phyloP scores from a whole-genome alignment of 306 rosid species.

The Hylodesmum podocarpum region DNA sequence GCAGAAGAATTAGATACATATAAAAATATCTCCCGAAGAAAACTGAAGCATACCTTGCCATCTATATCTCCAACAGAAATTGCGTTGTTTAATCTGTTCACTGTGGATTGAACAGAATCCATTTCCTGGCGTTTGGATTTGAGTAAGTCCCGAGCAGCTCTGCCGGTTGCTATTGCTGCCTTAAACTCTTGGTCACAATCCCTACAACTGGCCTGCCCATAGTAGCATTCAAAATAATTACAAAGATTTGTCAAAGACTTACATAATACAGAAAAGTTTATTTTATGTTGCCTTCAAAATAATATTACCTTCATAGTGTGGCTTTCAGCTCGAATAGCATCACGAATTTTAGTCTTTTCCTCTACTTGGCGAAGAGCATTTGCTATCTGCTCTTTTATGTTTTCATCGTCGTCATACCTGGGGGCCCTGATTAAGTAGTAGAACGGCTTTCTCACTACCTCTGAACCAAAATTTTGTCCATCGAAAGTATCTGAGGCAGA shows the following conservation, averaged over 20 bases:
- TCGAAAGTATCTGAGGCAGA: slow-evolving; percentile 40
- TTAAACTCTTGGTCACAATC: slow-evolving; percentile 46
- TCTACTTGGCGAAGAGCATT: slow-evolving; percentile 55
- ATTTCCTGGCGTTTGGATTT: slow-evolving; percentile 73
- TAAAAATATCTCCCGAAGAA: slow-evolving; percentile 8
- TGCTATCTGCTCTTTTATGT: slow-evolving; percentile 58
- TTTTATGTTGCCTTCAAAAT: neutral
- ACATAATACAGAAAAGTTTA: neutral
- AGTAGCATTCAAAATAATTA: slow-evolving; percentile 32
- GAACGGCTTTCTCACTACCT: slow-evolving; percentile 62
- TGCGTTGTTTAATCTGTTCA: slow-evolving; percentile 67
- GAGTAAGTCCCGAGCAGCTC: slow-evolving; percentile 57
- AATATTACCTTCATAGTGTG: slow-evolving; percentile 53
- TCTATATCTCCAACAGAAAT: slow-evolving; percentile 69
- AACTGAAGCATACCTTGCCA: slow-evolving; percentile 52
- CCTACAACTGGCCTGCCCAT: slow-evolving; percentile 54
- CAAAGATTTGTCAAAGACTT: slow-evolving; percentile 4
- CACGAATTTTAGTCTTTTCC: slow-evolving; percentile 59
- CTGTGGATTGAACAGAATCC: slow-evolving; percentile 62
- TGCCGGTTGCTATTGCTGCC: slow-evolving; percentile 52
- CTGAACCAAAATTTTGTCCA: slow-evolving; percentile 47
- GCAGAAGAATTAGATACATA: slow-evolving; percentile 10
- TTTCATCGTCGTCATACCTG: slow-evolving; percentile 65
- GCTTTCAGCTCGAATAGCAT: slow-evolving; percentile 52
- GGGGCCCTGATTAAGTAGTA: slow-evolving; percentile 66